Base-by-base conservation (phyloP, 495 filamentous ascomycete species). In the Penicillium mononematosum region DNA sequence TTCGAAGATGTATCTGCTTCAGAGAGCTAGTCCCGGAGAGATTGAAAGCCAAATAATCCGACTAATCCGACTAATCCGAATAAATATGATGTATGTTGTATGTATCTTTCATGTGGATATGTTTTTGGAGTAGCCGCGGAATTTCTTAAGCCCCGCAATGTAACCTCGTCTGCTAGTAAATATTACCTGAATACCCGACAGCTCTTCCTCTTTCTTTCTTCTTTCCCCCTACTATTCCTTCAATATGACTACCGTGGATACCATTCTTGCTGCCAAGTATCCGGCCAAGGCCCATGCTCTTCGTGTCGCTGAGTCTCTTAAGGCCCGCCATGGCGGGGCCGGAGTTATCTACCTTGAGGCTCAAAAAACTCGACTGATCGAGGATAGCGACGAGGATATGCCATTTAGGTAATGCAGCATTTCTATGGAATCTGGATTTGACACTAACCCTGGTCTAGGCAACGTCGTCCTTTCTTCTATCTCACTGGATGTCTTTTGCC, bases 401-500 rank as follows among this genome's bases (percentile, higher is more conserved):
- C 89, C 83, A 0, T 95, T 95, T 62, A 80, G 89, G 89, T 92
- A 78, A 47, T 73, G 36, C 58, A 46, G n/a, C 24, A 45, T 56
- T 45, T 22, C n/a, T 25, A 1, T 36, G 1, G 6, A 10, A 50
- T 27, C 9, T 38, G 2, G n/a, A 44, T 25, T 20, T 20, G 19
- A 65, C 49, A 61, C 47, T 50, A 36, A 41, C 9, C 34, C 24
- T 38, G 20, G 9, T 36, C 10, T 48, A 78, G 75, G 60, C 95
- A 99, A 74, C 88, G 92, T 63, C 88, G 95, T 50, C 86, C 83
- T 64, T 98, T 99, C 78, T 96, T 88, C 83, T 98, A 99, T 74
- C 79, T 99, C 25, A 90, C 90, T 16, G 95, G 95, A 62, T 96
- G 90, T 70, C 75, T 84, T 29, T 78, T 92, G 22, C 85, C 91